Percentiles rank a stretch among this genome's conserved stretches.
Evolutionary conservation across 306 rosid genomes (phyloP).

Genomic region (Sindora glabra): DNA sequence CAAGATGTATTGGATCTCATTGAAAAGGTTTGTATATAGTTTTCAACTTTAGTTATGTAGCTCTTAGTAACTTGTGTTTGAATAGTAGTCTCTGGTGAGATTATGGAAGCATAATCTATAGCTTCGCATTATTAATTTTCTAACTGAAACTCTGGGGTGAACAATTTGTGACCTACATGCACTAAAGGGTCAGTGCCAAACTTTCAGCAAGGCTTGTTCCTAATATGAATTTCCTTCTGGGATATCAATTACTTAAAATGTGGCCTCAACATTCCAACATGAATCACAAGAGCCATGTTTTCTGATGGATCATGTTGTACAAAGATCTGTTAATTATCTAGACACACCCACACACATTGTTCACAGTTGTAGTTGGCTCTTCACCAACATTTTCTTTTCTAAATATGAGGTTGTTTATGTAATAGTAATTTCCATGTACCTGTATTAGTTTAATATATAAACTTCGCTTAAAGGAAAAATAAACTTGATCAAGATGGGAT

Average conservation of each 20-base stretch:
- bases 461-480: neutral
- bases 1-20: conserved; percentile 86
- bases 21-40: conserved; percentile 63
- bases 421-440: neutral
- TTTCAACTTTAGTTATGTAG: neutral
- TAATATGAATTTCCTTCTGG: neutral
- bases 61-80: too few species aligned
- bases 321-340: neutral
- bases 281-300: neutral
- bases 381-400: neutral
- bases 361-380: neutral
- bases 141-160: conserved; percentile 1
- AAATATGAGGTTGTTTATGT: neutral
- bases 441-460: neutral
- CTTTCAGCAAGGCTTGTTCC: neutral
- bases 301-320: conserved; percentile 8
- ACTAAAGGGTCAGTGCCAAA: too few species aligned
- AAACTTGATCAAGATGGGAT: neutral
- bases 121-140: neutral
- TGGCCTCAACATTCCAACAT: neutral
- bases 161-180: conserved; percentile 6
- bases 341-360: neutral
- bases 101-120: neutral
- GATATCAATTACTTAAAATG: neutral
- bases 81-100: too few species aligned